phyloP scores from a whole-genome alignment of 2,329 filamentous ascomycete species.

The Allantophomopsis lycopodina region DNA sequence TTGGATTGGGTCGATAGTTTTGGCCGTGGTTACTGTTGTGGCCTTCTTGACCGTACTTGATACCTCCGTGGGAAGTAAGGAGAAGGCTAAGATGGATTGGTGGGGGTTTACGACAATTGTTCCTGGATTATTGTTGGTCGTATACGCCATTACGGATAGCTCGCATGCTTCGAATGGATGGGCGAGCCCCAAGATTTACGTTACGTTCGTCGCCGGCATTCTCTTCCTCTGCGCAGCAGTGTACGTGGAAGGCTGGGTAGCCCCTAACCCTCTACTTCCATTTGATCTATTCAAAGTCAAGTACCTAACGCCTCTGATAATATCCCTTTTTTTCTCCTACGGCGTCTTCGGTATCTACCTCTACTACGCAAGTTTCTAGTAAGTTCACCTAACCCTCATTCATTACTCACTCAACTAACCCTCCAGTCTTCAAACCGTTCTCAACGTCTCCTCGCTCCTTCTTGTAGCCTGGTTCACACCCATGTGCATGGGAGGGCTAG shows the following conservation, averaged over 20 bases:
- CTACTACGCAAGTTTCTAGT: slow-evolving; percentile 48
- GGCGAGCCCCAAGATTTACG: slow-evolving; percentile 54
- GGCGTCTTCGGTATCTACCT: slow-evolving; percentile 53
- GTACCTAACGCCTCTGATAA: slow-evolving; percentile 49
- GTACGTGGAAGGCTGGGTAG: slow-evolving; percentile 62
- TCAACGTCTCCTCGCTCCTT: slow-evolving; percentile 8
- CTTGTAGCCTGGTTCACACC: slow-evolving; percentile 45
- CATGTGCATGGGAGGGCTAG: slow-evolving; percentile 47
- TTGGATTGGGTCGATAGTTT: slow-evolving; percentile 41
- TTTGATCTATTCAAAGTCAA: slow-evolving; percentile 52
- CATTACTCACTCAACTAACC: too few species aligned
- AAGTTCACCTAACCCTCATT: slow-evolving; percentile 20
- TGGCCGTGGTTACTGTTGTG: slow-evolving; percentile 25
- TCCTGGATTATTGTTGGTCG: slow-evolving; percentile 49
- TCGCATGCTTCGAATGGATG: slow-evolving; percentile 54
- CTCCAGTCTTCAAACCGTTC: slow-evolving; percentile 29
- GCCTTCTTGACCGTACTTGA: slow-evolving; percentile 33
- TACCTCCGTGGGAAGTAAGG: slow-evolving; percentile 47
- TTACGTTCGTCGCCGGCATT: slow-evolving; percentile 46
- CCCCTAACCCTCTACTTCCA: slow-evolving; percentile 52
- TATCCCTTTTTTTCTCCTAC: slow-evolving; percentile 49
- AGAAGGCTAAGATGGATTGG: slow-evolving; percentile 53
- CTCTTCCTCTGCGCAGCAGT: slow-evolving; percentile 42
- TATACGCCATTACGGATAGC: slow-evolving; percentile 61
- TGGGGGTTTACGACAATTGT: slow-evolving; percentile 44